A percentile compares a stretch with the other conserved stretches of the same genome.
Evolutionary conservation across 2,329 filamentous ascomycete genomes (phyloP).

Genomic region (Colletotrichum filicis): DNA sequence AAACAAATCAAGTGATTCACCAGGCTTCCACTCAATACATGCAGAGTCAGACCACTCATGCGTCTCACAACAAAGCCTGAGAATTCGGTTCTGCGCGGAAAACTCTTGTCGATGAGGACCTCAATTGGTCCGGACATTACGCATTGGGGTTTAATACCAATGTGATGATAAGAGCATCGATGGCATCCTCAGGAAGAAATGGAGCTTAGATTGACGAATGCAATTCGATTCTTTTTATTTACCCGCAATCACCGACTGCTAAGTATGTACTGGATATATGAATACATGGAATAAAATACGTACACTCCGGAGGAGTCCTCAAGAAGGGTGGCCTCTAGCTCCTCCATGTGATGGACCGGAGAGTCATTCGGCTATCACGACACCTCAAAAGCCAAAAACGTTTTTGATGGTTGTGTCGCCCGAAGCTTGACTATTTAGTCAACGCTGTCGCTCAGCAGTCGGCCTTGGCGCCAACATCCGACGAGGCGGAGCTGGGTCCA

Average conservation of each 20-base stretch:
- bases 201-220: background rate
- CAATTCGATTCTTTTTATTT: background rate
- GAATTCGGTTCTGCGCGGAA: no score
- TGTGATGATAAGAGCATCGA: background rate
- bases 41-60: background rate
- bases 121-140: no score
- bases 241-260: background rate
- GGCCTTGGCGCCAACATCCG: background rate
- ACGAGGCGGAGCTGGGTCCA: constrained; percentile 1
- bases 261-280: background rate
- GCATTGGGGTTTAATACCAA: no score
- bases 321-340: background rate
- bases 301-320: background rate
- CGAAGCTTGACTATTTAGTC: no score
- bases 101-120: no score
- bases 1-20: background rate
- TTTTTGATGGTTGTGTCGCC: background rate
- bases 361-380: background rate
- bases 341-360: no score
- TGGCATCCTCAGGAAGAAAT: background rate
- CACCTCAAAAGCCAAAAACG: background rate
- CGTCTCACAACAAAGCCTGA: background rate
- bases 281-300: background rate
- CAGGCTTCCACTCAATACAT: background rate
- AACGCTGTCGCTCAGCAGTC: background rate